Evolutionary conservation across 2,329 filamentous ascomycete species (phyloP).

Genomic region (Cladophialophora immunda): DNA sequence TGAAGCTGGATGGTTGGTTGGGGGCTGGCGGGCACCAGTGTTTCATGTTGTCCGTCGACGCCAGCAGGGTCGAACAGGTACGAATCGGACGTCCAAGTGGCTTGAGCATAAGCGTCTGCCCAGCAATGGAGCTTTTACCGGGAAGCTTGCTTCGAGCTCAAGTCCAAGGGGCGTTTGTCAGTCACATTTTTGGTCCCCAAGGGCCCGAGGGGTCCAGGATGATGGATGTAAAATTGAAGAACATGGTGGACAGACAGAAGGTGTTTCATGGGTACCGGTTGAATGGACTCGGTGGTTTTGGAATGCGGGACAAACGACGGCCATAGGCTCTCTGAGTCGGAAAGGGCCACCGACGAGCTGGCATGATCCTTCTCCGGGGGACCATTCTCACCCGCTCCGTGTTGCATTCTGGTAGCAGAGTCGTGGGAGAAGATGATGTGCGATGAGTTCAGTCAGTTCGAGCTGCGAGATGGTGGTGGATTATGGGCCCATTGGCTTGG

Average conservation of each 20-base stretch:
- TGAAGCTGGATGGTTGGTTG: slow-evolving; percentile 28
- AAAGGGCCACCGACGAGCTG: slow-evolving; percentile 12
- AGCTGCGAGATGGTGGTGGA: background rate
- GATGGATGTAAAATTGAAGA: slow-evolving; percentile 29
- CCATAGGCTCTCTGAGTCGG: slow-evolving; percentile 8
- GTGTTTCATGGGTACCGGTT: slow-evolving; percentile 27
- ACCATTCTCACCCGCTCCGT: slow-evolving; percentile 1
- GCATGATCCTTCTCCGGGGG: slow-evolving; percentile 16
- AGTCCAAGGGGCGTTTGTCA: slow-evolving; percentile 13
- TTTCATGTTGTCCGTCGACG: slow-evolving; percentile 35
- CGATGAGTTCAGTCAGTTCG: background rate
- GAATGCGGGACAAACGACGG: slow-evolving; percentile 6
- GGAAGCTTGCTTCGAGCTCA: background rate
- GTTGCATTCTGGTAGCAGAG: slow-evolving; percentile 18
- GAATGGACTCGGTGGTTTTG: slow-evolving; percentile 24
- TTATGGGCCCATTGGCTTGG: slow-evolving; percentile 5
- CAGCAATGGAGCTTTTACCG: background rate
- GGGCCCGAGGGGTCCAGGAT: slow-evolving; percentile 26
- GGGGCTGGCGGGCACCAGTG: slow-evolving; percentile 32
- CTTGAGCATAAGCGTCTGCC: background rate
- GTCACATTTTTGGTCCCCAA: slow-evolving; percentile 11
- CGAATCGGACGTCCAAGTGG: slow-evolving; percentile 9
- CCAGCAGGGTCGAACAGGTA: slow-evolving; percentile 19
- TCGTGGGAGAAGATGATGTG: slow-evolving; percentile 8
- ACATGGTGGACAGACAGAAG: slow-evolving; percentile 29